phyloP scores from a whole-genome alignment of 306 rosid species.

The Acmispon strigosus region DNA sequence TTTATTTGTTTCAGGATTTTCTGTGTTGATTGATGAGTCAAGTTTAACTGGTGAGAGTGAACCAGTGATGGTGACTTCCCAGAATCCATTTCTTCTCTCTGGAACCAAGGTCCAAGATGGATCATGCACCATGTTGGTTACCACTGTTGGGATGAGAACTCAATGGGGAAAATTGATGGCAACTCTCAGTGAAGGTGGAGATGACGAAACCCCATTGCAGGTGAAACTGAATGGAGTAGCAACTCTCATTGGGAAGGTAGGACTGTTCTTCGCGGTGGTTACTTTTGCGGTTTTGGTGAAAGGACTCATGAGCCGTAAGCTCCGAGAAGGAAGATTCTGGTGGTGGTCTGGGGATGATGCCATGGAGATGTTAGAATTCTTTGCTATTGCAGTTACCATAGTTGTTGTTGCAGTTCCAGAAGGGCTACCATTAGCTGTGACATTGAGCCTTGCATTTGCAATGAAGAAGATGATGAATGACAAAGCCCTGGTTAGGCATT shows the following conservation, averaged over 20 bases:
- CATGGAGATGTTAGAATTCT: slow-evolving; percentile 68
- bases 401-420: slow-evolving; percentile 97
- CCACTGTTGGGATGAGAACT: slow-evolving; percentile 96
- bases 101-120: slow-evolving; percentile 98
- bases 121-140: slow-evolving; percentile 79
- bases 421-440: slow-evolving; percentile 89
- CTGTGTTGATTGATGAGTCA: slow-evolving; percentile 80
- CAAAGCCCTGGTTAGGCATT: slow-evolving; percentile 83
- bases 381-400: slow-evolving; percentile 87
- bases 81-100: slow-evolving; percentile 79
- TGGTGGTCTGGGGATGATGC: slow-evolving; percentile 70
- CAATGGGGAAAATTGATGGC: slow-evolving; percentile 99
- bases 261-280: slow-evolving; percentile 68
- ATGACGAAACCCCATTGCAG: slow-evolving; percentile 92
- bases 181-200: slow-evolving; percentile 92
- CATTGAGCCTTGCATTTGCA: slow-evolving; percentile 93
- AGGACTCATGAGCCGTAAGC: slow-evolving; percentile 51
- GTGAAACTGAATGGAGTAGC: slow-evolving; percentile 96
- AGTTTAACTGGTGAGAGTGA: slow-evolving; percentile 97
- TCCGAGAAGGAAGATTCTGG: slow-evolving; percentile 61
- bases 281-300: slow-evolving; percentile 80
- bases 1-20: slow-evolving; percentile 73
- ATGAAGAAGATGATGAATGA: slow-evolving; percentile 99
- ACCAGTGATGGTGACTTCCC: slow-evolving; percentile 64
- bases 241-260: slow-evolving; percentile 85